A percentile compares a stretch with the other conserved stretches of the same genome.
Evolutionary conservation across 805 yeast genomes (phyloP).

Genomic region (Aciculoconidium aculeatum): DNA sequence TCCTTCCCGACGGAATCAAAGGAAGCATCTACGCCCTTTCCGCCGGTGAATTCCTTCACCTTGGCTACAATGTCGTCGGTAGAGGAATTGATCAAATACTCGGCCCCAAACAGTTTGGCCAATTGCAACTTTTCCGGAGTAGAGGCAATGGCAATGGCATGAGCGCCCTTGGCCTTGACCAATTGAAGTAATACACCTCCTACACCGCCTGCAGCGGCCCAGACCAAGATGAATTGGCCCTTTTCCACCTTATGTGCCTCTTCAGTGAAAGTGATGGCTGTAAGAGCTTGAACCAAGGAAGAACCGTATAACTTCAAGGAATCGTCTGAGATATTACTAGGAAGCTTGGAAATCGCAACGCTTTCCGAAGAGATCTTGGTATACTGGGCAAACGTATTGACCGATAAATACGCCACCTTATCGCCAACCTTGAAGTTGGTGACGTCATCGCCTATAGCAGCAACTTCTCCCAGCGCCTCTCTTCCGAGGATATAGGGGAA

Average conservation of each 20-base stretch:
- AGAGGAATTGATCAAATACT: conserved; percentile 51
- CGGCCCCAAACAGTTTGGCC: conserved; percentile 75
- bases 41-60: conserved; percentile 56
- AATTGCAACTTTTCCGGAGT: conserved; percentile 61
- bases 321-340: conserved; percentile 42
- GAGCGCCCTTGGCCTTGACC: conserved; percentile 59
- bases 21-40: conserved; percentile 62
- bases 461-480: conserved; percentile 69
- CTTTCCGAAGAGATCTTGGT: conserved; percentile 39
- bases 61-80: conserved; percentile 51
- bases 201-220: conserved; percentile 97
- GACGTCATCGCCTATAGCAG: conserved; percentile 56
- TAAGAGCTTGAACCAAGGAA: conserved; percentile 63
- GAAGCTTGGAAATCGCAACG: conserved; percentile 42
- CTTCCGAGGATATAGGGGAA: conserved; percentile 66
- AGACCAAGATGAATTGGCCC: conserved; percentile 69
- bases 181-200: conserved; percentile 71
- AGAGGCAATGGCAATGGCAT: conserved; percentile 81
- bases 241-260: conserved; percentile 63
- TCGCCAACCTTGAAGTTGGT: conserved; percentile 59
- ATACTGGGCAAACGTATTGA: conserved; percentile 66
- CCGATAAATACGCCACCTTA: conserved; percentile 51
- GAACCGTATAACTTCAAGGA: conserved; percentile 54
- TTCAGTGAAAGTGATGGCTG: conserved; percentile 65
- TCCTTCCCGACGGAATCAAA: conserved; percentile 78